Base-by-base conservation (phyloP, 192 early-diverging fungal species). In the Backusella westeae region DNA sequence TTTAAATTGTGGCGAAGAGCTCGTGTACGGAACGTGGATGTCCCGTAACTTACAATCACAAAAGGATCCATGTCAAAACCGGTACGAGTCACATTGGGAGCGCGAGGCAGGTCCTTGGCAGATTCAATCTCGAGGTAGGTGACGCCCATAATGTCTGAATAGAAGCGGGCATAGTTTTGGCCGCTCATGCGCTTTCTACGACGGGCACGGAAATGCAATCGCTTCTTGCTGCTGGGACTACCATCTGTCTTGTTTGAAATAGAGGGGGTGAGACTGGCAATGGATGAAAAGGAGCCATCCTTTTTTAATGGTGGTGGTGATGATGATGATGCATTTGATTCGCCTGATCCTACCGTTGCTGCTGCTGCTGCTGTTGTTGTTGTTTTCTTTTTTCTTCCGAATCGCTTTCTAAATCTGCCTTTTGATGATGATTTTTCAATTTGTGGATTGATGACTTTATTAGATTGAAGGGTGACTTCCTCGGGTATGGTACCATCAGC, bases 51-150 rank as follows among this genome's bases (percentile, higher is more conserved):
- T 15, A 94, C 85, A 46, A 94, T 83, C 1, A 92, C 93, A 84
- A 94, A 95, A 0, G 94, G 93, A 80, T 95, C 94, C 87, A 93
- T 94, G 77, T 94, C 90, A 77, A 90, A 93, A 7, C 89, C 85
- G 0, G 88, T 88, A n/a, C 87, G 77, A 4, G 88, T 84, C 12
- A 81, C 81, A 63, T 83, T 85, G 35, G 46, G 76, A 49, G 77
- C 79, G 9, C 80, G 75, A 52, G 87, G 85, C 14, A 91, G 75
- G 49, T 87, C 82, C 3, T 83, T 80, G 23, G 87, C 87, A 23
- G 76, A 81, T 26, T 77, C 79, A 17, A 90, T 69, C 68, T 88
- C 87, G 68, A 90, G 75, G 70, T 85, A 86, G 29, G 86, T 81
- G 19, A 88, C 76, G 12, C 87, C 89, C n/a, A 84, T 63, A 1